phyloP scores from a whole-genome alignment of 129 eudicot species.

The Centrapalus pauciflorus region DNA sequence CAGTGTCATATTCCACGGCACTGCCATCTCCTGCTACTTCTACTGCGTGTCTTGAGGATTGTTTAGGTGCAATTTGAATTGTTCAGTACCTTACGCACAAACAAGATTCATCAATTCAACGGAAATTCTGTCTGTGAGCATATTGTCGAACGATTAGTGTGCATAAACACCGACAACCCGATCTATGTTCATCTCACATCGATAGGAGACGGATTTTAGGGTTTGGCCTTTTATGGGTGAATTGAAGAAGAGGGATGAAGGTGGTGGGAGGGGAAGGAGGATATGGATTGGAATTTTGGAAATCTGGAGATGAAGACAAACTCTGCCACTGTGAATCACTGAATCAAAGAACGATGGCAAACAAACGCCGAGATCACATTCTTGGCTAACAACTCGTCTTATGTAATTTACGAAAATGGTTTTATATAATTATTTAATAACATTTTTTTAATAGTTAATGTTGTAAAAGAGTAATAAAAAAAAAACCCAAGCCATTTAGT shows the following conservation, averaged over 20 bases:
- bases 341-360: slow-evolving; percentile 3
- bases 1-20: slow-evolving; percentile 50
- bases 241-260: neutral
- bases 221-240: neutral
- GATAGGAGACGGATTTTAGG: neutral
- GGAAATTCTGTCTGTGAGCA: slow-evolving; percentile 4
- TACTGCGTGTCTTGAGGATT: neutral
- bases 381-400: no score
- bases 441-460: no score
- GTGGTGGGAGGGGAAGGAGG: neutral
- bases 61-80: neutral
- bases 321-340: slow-evolving; percentile 7
- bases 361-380: neutral
- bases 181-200: neutral
- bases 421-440: no score
- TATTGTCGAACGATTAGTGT: slow-evolving; percentile 1
- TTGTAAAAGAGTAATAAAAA: no score
- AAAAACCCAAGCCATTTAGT: no score
- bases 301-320: slow-evolving; percentile 9
- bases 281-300: slow-evolving; percentile 12
- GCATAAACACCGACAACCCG: neutral
- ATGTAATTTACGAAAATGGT: no score
- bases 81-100: slow-evolving; percentile 15
- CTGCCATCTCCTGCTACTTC: slow-evolving; percentile 40
- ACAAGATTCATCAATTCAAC: neutral